Conservation (phyloP, 345 rosid genomes). For the Linum tenue region DNA sequence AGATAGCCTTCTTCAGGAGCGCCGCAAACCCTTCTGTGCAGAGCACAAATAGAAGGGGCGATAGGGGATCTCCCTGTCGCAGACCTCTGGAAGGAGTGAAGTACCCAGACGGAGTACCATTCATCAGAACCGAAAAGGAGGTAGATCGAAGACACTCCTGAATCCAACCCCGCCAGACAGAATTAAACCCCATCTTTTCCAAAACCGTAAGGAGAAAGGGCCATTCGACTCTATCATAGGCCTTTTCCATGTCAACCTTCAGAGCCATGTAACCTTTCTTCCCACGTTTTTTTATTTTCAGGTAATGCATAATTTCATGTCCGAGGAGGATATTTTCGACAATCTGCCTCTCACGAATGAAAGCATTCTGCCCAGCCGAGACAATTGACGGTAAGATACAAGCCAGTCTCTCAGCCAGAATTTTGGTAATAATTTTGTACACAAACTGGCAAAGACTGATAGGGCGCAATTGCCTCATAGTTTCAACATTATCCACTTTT, state of each 20-base stretch:
- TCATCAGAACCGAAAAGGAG: no score
- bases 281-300: background rate
- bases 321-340: background rate
- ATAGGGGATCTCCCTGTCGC: background rate
- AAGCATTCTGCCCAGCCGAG: background rate
- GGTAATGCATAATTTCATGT: background rate
- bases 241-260: background rate
- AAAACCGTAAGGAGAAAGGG: no score
- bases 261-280: background rate
- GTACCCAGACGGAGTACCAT: background rate
- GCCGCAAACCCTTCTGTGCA: no score
- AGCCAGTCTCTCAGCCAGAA: background rate
- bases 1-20: no score
- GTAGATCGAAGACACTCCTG: no score
- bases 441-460: background rate
- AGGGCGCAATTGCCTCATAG: background rate
- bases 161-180: no score
- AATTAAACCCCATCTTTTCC: no score
- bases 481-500: background rate
- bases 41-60: background rate
- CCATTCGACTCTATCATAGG: no score
- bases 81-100: background rate
- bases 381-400: background rate
- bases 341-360: background rate
- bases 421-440: background rate